phyloP scores from a whole-genome alignment of 345 rosid species.

The Eucalyptus pauciflora region DNA sequence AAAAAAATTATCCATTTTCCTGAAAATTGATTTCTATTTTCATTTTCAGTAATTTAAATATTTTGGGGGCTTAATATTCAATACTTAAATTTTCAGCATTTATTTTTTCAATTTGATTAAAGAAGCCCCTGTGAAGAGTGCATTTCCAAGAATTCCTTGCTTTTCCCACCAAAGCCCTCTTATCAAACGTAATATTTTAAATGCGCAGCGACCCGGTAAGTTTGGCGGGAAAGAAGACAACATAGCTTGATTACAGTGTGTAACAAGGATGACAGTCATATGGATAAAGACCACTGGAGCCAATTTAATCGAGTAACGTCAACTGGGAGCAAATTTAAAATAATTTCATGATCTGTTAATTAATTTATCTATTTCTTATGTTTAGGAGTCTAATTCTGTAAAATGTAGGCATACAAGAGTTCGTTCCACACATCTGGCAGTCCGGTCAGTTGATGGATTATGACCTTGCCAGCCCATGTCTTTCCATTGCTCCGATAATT shows the following conservation, averaged over 20 bases:
- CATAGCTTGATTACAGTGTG: no score
- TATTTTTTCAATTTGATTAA: background rate
- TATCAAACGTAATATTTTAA: no score
- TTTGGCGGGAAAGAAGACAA: no score
- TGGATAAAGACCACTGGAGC: background rate
- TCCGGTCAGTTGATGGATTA: slow-evolving; percentile 50
- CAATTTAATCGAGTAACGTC: background rate
- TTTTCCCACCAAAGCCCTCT: no score
- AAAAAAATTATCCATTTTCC: no score
- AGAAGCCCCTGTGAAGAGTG: no score
- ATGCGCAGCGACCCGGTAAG: no score
- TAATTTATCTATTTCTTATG: no score
- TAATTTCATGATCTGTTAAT: background rate
- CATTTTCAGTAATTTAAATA: background rate
- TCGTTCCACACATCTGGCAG: no score
- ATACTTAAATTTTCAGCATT: background rate
- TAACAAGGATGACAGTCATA: background rate
- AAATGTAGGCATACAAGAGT: no score
- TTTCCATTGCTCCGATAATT: slow-evolving; percentile 94
- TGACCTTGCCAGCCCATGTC: slow-evolving; percentile 99
- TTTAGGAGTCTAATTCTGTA: no score
- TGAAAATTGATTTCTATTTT: background rate
- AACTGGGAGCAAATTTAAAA: background rate
- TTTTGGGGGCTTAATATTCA: background rate
- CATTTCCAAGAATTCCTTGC: no score